These are phyloP conservation scores for Batkoa obscura DNA, from an alignment of 371 early-diverging fungal species.

Conservation along the genomic window DNA sequence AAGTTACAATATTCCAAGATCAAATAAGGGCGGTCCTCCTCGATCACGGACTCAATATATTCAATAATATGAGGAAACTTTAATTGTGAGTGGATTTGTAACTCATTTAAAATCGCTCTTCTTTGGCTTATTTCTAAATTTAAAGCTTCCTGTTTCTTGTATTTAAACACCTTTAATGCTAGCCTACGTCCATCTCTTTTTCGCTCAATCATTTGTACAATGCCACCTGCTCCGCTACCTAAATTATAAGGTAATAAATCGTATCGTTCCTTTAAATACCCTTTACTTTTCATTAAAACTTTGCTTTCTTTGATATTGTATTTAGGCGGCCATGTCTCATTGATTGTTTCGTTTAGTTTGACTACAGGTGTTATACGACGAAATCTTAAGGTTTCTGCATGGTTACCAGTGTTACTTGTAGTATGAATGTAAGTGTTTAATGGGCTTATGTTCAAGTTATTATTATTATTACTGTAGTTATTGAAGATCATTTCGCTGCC, in stretches of 20 bases:
- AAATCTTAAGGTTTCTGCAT: slow-evolving; percentile 1
- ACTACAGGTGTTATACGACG: neutral
- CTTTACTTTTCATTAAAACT: neutral
- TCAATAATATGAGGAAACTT: slow-evolving; percentile 39
- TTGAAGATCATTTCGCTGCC: too few relatives aligned
- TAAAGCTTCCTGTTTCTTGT: neutral
- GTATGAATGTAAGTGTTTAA: too few relatives aligned
- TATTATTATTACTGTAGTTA: too few relatives aligned
- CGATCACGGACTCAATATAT: slow-evolving; percentile 60
- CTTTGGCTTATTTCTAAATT: neutral
- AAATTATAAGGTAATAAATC: neutral
- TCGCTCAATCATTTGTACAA: slow-evolving; percentile 1
- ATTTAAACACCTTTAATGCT: neutral
- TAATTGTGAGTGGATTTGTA: neutral
- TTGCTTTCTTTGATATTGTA: neutral
- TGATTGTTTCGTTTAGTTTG: neutral
- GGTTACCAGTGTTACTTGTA: too few relatives aligned
- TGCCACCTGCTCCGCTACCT: neutral
- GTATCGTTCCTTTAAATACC: neutral
- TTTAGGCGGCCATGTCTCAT: slow-evolving; percentile 2
- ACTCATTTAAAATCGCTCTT: slow-evolving; percentile 1
- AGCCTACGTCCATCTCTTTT: neutral
- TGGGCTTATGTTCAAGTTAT: too few relatives aligned
- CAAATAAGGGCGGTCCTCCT: slow-evolving; percentile 35
- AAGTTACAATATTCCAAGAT: slow-evolving; percentile 65